A percentile compares a stretch with the other conserved stretches of the same genome.
Conservation (phyloP, 2,329 filamentous ascomycete genomes). For the Rhynchosporium secalis region DNA sequence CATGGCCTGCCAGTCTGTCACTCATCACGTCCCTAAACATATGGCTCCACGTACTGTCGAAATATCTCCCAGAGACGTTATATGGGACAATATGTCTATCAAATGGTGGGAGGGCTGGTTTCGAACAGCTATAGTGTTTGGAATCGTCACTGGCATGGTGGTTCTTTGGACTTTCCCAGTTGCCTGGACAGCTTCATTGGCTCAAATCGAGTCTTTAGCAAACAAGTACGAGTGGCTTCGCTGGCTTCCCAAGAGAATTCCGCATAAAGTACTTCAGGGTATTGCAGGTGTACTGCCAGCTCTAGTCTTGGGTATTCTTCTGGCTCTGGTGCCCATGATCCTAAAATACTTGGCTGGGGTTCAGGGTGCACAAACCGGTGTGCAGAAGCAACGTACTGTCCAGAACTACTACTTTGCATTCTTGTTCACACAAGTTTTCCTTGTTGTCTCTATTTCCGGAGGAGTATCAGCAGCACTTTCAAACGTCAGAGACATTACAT, state of each 20-base stretch:
- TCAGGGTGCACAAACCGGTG: conserved; percentile 81
- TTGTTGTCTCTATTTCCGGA: conserved; percentile 84
- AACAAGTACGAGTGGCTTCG: conserved; percentile 64
- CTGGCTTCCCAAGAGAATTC: conserved; percentile 62
- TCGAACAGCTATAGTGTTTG: conserved; percentile 60
- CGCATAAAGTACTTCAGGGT: conserved; percentile 61
- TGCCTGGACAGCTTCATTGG: conserved; percentile 79
- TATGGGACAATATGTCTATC: conserved; percentile 97
- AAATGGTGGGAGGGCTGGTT: conserved; percentile 87
- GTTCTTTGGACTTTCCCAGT: conserved; percentile 90
- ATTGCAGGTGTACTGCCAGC: conserved; percentile 88
- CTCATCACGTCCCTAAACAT: conserved; percentile 86
- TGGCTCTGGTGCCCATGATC: conserved; percentile 79
- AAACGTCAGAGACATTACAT: conserved; percentile 52
- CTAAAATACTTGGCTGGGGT: conserved; percentile 70
- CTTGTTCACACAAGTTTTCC: conserved; percentile 90
- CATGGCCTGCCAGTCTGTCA: conserved; percentile 93
- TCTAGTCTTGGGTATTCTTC: conserved; percentile 70
- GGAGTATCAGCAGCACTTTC: conserved; percentile 66
- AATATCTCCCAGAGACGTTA: conserved; percentile 86
- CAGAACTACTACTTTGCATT: conserved; percentile 94
- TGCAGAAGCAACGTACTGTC: conserved; percentile 76
- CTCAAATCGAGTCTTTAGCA: conserved; percentile 73
- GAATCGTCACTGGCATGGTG: conserved; percentile 71
- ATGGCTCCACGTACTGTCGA: conserved; percentile 95